These are phyloP conservation scores for Scenedesmus sp. DNA, from an alignment of 163 green algal genomes.

Conservation along the genomic window DNA sequence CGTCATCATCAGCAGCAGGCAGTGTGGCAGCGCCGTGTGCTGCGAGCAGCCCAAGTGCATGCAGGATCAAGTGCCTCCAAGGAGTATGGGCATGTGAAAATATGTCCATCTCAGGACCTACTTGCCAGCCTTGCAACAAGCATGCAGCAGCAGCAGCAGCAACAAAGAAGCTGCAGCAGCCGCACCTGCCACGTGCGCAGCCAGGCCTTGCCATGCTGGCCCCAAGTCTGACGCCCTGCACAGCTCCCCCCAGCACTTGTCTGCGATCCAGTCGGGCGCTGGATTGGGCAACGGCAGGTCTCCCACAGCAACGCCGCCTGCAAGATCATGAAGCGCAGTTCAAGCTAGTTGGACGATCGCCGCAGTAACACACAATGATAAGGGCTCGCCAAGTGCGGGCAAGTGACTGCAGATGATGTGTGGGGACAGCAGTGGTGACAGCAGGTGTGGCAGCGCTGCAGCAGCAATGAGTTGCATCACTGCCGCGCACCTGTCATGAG, in stretches of 20 bases:
- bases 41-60: neutral
- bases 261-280: constrained; percentile 73
- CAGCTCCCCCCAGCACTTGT: constrained; percentile 79
- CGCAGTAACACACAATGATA: neutral
- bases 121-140: neutral
- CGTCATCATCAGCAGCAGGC: neutral
- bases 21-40: neutral
- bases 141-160: constrained; percentile 9
- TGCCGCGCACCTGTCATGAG: constrained; percentile 69
- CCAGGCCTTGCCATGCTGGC: constrained; percentile 53
- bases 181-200: constrained; percentile 45
- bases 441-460: neutral
- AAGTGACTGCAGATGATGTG: too few species aligned
- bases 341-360: too few species aligned
- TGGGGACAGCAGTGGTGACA: neutral
- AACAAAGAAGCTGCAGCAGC: neutral
- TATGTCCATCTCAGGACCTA: neutral
- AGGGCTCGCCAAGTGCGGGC: neutral
- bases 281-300: constrained; percentile 75
- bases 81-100: neutral
- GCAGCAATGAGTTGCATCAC: neutral
- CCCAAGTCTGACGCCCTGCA: constrained; percentile 63
- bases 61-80: neutral
- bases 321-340: neutral
- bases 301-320: constrained; percentile 72